Base-by-base conservation (phyloP, 441 rosid genomes). In the Caryocar brasiliense region DNA sequence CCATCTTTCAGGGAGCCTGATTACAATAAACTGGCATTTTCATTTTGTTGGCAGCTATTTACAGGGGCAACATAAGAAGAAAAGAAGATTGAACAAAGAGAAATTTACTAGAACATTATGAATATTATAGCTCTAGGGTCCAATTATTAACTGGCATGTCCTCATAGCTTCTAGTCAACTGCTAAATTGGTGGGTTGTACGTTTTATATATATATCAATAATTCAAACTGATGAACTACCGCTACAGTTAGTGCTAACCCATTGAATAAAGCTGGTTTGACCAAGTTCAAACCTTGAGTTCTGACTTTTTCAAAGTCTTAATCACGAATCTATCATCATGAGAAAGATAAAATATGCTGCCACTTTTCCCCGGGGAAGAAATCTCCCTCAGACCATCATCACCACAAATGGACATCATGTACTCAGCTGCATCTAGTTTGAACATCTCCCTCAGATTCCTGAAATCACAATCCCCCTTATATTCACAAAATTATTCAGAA, bases 351-450 rank as follows among this genome's bases (percentile, higher is more conserved):
- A 92, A 92, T 41, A 92, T 71, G 56, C 99, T 92, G 74, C 97
- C 99, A 53, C 99, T 93, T 79, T 93, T 93, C 45, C 99, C 97
- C 0, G 97, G 75, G 26, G 99, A 88, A 28, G 92, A 68, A 72
- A 82, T 62, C 76, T 82, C 93, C 54, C 81, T 79, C 28, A 93
- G 65, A 40, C 95, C 95, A 65, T 93, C 93, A 68, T 84, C 88
- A n/a, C 97, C 97, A 67, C 99, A 93, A 42, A 92, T 88, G 63
- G 99, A 93, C 99, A 93, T 93, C 99, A 93, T 88, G 80, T 83
- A 93, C 52, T 93, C 99, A 2, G 99, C 99, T 42, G 97, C 93
- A 82, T 93, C 95, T 57, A 92, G 66, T 71, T 81, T 82, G 80
- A 92, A 92, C 97, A 92, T 75, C 76, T 92, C 95, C 69, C 99